phyloP scores from a whole-genome alignment of 139 green algal genomes.

The Picochlorum sp. region DNA sequence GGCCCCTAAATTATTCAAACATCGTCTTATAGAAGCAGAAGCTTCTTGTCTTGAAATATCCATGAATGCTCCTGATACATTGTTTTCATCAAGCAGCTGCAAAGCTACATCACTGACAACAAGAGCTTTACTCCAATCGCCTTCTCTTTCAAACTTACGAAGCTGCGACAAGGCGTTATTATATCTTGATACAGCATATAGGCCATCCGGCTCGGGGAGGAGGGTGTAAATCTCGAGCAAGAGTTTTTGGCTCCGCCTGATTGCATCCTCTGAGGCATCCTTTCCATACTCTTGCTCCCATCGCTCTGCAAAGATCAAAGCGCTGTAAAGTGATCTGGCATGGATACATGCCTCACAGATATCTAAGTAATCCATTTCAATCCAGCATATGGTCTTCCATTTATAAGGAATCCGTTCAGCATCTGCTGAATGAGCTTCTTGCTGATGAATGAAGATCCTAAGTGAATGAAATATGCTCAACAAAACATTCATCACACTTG shows the following conservation, averaged over 20 bases:
- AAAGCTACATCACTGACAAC: slow-evolving; percentile 38
- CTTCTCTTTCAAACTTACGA: slow-evolving; percentile 46
- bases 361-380: slow-evolving; percentile 62
- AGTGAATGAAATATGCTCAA: slow-evolving; percentile 46
- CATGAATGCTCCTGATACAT: not conserved
- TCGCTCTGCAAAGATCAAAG: slow-evolving; percentile 64
- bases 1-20: slow-evolving; percentile 8
- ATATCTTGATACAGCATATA: slow-evolving; percentile 62
- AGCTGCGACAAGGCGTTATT: slow-evolving; percentile 38
- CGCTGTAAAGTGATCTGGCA: slow-evolving; percentile 52
- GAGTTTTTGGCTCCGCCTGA: slow-evolving; percentile 19
- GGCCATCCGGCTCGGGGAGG: slow-evolving; percentile 64
- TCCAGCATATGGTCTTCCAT: slow-evolving; percentile 56
- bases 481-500: slow-evolving; percentile 41
- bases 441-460: slow-evolving; percentile 8
- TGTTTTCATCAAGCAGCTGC: slow-evolving; percentile 4
- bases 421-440: no score
- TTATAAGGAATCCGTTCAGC: not conserved
- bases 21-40: not conserved
- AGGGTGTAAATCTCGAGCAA: slow-evolving; percentile 63
- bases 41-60: slow-evolving; percentile 4
- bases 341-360: slow-evolving; percentile 48
- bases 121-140: slow-evolving; percentile 48
- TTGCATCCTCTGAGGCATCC: not conserved
- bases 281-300: slow-evolving; percentile 33